Base-by-base conservation (phyloP, 1,139 yeast species). In the Pichia inconspicua region DNA sequence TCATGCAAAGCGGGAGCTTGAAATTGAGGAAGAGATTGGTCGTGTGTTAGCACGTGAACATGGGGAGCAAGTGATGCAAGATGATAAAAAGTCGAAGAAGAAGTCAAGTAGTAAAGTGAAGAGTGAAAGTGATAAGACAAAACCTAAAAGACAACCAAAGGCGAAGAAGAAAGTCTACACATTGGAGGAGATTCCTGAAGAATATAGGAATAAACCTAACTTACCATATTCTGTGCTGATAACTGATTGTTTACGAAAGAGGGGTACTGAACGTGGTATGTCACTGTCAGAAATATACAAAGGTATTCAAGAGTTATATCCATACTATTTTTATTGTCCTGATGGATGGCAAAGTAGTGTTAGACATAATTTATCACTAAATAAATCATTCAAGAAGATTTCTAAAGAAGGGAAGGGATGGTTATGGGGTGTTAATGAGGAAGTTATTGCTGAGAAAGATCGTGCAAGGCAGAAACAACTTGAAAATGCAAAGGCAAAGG, bases 271-370 rank as follows among this genome's bases (percentile, higher is more conserved):
- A 42, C 74, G 77, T 42, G 96, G 96, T 17, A 77, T 88, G 76
- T 84, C 95, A 0, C 68, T 92, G 44, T 80, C 87, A 12, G 97
- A 89, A 56, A 87, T 92, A 42, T 84, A 87, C 63, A 86, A 84
- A 48, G 87, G 89, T 1, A 87, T 92, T 46, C 85, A 85, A 62
- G 95, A 87, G 40, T 68, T 84, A 11, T 90, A 85, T 64, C 98
- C 97, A 1, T 92, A 86, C 66, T 92, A 87, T 66, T 78, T 83
- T 61, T 92, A 87, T 66, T 89, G 97, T 61, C 89, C 95, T 1
- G 96, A 89, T 64, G 97, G 97, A 2, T 92, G 99, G 99, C 98
- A 92, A 67, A 83, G 87, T 61, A 79, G 95, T 1, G 95, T 92
- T 15, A 77, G 94, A 43, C 98, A 92, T 67, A 89, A 88, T 59